Evolutionary conservation across 208 protist species (phyloP).

Genomic region (Acanthamoeba lenticulata): DNA sequence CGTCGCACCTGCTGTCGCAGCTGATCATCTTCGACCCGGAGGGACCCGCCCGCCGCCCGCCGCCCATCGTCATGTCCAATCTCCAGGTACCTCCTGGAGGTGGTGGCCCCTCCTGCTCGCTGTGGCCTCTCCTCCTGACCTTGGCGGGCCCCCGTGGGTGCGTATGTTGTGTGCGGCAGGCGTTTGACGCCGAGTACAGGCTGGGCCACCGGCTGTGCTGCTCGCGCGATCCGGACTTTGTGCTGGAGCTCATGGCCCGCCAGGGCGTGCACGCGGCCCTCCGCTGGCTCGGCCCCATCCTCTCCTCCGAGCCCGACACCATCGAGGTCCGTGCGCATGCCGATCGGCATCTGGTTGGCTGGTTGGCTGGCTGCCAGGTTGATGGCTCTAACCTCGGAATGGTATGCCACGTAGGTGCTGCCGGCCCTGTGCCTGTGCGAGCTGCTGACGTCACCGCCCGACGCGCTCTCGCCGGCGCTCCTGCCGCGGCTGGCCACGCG

Average conservation of each 20-base stretch:
- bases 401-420: not conserved
- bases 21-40: constrained; percentile 3
- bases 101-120: no score
- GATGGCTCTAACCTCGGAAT: no score
- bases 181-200: constrained; percentile 21
- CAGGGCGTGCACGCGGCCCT: constrained; percentile 9
- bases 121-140: no score
- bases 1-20: constrained; percentile 17
- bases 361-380: no score
- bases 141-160: no score
- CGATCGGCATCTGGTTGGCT: no score
- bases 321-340: constrained; percentile 36
- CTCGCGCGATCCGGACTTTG: constrained; percentile 49
- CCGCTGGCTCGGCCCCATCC: constrained; percentile 50
- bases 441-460: constrained; percentile 1
- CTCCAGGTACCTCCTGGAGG: no score
- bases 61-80: not conserved
- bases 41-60: not conserved
- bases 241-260: constrained; percentile 39
- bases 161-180: not conserved
- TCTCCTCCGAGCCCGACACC: constrained; percentile 38
- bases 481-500: not conserved
- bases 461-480: not conserved
- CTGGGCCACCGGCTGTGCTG: constrained; percentile 52
- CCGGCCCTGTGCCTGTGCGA: constrained; percentile 60